These are phyloP conservation scores for Xylaria sp. DNA, from an alignment of 2,329 filamentous ascomycete genomes.

Conservation along the genomic window DNA sequence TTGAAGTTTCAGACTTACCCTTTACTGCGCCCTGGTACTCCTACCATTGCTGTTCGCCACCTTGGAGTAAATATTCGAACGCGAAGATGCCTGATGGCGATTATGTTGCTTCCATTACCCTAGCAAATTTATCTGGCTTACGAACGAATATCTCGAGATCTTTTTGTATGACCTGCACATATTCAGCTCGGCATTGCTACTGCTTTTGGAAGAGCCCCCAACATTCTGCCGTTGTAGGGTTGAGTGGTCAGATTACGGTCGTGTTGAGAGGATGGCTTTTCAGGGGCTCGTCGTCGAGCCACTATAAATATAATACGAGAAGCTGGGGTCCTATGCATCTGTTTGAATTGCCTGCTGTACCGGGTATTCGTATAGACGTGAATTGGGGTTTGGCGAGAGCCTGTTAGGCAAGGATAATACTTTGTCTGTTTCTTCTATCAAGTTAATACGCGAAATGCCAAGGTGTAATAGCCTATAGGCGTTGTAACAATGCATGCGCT, in stretches of 20 bases:
- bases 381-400: neutral
- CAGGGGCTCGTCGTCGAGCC: neutral
- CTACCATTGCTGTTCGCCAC: constrained; percentile 8
- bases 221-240: neutral
- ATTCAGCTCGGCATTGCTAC: neutral
- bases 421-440: neutral
- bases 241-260: neutral
- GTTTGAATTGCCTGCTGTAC: neutral
- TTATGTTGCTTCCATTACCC: neutral
- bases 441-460: neutral
- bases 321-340: neutral
- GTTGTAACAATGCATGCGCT: neutral
- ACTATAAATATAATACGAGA: constrained; percentile 5
- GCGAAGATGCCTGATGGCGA: neutral
- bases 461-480: neutral
- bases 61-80: neutral
- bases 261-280: neutral
- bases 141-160: neutral
- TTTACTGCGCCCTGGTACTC: constrained; percentile 15
- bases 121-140: neutral
- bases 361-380: too few species aligned
- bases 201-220: neutral
- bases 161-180: neutral
- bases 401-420: neutral
- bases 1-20: neutral